Conservation (phyloP, 768 basidiomycete genomes). For the Pholiota conissans region DNA sequence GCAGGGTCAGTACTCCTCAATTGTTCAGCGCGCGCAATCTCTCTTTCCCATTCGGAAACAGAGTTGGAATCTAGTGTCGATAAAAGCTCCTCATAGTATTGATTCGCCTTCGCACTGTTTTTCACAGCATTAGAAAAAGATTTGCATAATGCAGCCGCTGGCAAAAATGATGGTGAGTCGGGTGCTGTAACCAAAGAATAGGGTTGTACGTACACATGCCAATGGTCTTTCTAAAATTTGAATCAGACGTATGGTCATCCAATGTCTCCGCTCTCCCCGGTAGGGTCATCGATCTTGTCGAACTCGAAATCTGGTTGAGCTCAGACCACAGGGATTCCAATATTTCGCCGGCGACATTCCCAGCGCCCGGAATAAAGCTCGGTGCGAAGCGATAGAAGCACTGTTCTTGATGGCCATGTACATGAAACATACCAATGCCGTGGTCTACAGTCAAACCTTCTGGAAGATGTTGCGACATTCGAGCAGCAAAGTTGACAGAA, state of each 20-base stretch:
- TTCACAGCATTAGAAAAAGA: neutral
- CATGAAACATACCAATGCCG: neutral
- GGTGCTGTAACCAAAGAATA: too few species aligned
- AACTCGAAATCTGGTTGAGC: neutral
- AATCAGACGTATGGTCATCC: neutral
- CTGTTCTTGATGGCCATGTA: neutral
- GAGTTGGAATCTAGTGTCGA: neutral
- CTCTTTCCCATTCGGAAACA: neutral
- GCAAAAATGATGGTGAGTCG: too few species aligned
- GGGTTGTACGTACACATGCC: neutral
- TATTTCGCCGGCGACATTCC: neutral
- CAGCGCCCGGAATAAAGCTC: neutral
- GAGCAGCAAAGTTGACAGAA: slow-evolving; percentile 1
- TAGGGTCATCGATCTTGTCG: neutral
- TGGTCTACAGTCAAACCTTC: neutral
- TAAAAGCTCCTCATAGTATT: neutral
- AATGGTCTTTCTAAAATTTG: neutral
- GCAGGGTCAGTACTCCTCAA: neutral
- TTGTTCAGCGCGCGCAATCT: neutral
- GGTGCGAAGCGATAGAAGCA: neutral
- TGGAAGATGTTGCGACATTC: neutral
- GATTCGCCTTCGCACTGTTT: neutral
- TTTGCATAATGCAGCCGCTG: too few species aligned
- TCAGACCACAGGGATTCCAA: neutral
- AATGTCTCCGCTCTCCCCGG: neutral